Conservation (phyloP, 495 filamentous ascomycete species). For the Lasiosphaeriaceae sp. region DNA sequence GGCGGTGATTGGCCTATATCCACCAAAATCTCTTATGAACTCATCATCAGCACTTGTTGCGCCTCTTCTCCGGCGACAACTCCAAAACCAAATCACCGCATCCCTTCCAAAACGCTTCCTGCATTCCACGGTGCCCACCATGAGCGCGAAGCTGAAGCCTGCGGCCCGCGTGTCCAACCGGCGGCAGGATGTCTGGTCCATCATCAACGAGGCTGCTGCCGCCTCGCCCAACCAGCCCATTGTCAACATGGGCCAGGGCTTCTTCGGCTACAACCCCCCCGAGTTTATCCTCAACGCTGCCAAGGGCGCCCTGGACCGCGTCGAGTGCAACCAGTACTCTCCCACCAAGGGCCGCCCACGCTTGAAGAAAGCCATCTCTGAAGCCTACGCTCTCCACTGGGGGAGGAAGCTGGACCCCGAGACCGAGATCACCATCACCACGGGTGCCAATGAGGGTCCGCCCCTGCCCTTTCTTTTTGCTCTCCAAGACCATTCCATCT, state of each 20-base stretch:
- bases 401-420: slow-evolving; percentile 76
- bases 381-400: slow-evolving; percentile 85
- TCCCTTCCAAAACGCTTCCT: slow-evolving; percentile 7
- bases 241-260: slow-evolving; percentile 95
- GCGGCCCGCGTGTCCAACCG: slow-evolving; percentile 75
- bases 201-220: slow-evolving; percentile 85
- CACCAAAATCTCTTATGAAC: background rate
- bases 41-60: background rate
- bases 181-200: slow-evolving; percentile 94
- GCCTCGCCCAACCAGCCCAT: slow-evolving; percentile 87
- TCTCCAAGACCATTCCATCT: background rate
- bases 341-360: slow-evolving; percentile 90
- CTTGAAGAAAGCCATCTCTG: slow-evolving; percentile 84
- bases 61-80: slow-evolving; percentile 11
- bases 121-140: slow-evolving; percentile 19
- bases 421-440: slow-evolving; percentile 90
- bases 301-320: slow-evolving; percentile 80
- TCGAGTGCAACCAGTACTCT: slow-evolving; percentile 98
- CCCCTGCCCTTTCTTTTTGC: background rate
- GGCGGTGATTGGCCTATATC: background rate
- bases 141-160: slow-evolving; percentile 53
- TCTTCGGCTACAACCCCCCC: slow-evolving; percentile 97
- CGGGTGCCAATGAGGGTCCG: slow-evolving; percentile 87
- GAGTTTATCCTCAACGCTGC: slow-evolving; percentile 87
- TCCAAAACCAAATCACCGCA: no score